A percentile compares a stretch with the other conserved stretches of the same genome.
Conservation (phyloP, 2,329 filamentous ascomycete species). For the Penicillium sp. region DNA sequence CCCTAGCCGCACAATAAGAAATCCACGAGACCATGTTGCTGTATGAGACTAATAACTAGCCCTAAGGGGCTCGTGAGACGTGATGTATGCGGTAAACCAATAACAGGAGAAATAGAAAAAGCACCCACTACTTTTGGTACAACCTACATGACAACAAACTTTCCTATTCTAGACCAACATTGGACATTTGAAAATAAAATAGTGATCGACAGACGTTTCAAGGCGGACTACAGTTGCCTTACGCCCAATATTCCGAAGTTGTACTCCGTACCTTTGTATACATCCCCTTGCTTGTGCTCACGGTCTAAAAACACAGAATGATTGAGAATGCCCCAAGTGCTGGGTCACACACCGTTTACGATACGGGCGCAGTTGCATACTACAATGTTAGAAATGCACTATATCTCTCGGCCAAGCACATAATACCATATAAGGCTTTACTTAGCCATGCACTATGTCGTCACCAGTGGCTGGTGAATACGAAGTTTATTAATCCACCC, state of each 20-base stretch:
- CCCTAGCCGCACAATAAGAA: background rate
- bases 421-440: background rate
- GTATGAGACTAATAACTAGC: background rate
- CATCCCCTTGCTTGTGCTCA: background rate
- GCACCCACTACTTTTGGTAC: too few species aligned
- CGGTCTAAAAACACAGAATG: background rate
- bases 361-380: background rate
- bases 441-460: background rate
- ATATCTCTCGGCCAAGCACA: too few species aligned
- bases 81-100: too few species aligned
- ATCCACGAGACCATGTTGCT: background rate
- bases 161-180: background rate
- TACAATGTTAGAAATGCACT: too few species aligned
- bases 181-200: background rate
- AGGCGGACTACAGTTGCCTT: constrained; percentile 3
- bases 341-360: background rate
- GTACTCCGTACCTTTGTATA: background rate
- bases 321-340: background rate
- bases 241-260: background rate
- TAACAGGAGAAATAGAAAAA: background rate
- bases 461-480: background rate
- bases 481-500: background rate
- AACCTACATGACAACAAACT: background rate
- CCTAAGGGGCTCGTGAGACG: too few species aligned
- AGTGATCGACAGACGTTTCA: background rate